Percentiles rank a stretch among this genome's conserved stretches.
Conservation (phyloP, 148 eudicot genomes). For the Rhododendron mucronatum region DNA sequence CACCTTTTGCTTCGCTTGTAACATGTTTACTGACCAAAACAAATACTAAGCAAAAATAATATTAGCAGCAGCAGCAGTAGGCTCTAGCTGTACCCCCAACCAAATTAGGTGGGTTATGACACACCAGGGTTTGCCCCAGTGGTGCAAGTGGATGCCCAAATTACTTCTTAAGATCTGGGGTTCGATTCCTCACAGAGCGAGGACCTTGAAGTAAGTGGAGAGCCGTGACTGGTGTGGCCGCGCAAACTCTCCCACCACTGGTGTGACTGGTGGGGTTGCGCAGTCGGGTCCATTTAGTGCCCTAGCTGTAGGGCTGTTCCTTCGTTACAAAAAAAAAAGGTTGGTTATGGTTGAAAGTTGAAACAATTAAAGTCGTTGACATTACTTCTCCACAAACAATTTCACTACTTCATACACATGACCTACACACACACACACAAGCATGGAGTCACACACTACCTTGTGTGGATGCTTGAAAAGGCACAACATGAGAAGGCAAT, state of each 20-base stretch:
- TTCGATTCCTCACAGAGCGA: too few relatives aligned
- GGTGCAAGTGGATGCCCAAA: rapidly evolving
- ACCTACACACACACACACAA: background rate
- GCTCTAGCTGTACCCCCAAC: background rate
- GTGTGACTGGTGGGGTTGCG: too few relatives aligned
- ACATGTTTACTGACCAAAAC: background rate
- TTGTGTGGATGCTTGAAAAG: background rate
- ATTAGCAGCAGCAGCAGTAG: background rate
- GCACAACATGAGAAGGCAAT: background rate
- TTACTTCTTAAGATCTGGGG: too few relatives aligned
- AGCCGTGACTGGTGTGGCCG: too few relatives aligned
- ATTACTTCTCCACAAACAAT: background rate
- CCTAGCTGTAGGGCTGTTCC: too few relatives aligned
- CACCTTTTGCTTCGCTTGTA: background rate
- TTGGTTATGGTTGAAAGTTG: background rate
- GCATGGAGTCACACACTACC: background rate
- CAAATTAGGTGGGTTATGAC: background rate
- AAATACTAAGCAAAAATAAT: background rate
- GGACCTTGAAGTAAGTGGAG: too few relatives aligned
- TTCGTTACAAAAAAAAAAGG: too few relatives aligned
- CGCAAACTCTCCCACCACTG: rapidly evolving
- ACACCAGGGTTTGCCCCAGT: too few relatives aligned
- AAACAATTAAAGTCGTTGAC: background rate
- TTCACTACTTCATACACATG: background rate
- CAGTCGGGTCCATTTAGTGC: too few relatives aligned